Conservation (phyloP, 179 eudicot genomes). For the Drosera spatulata region DNA sequence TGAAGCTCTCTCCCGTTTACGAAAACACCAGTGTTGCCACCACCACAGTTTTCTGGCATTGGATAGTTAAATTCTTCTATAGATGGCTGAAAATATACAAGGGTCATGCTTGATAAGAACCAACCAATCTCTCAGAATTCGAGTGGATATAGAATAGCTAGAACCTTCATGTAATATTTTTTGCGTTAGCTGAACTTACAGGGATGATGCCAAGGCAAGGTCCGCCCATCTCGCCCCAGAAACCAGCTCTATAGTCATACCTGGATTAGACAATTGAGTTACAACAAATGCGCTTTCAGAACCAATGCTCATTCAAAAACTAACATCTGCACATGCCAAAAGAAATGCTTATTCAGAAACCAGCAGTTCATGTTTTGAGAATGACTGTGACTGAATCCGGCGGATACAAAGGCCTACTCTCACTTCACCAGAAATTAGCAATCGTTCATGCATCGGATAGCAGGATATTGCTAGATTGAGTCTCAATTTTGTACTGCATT, state of each 20-base stretch:
- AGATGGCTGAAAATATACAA: slow-evolving; percentile 52
- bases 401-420: too few species aligned
- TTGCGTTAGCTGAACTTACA: slow-evolving; percentile 34
- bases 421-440: too few species aligned
- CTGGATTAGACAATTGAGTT: slow-evolving; percentile 17
- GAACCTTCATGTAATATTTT: too few species aligned
- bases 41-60: slow-evolving; percentile 74
- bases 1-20: slow-evolving; percentile 96
- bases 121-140: too few species aligned
- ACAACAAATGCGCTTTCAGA: too few species aligned
- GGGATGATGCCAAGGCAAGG: slow-evolving; percentile 97
- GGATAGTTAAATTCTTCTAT: slow-evolving; percentile 83
- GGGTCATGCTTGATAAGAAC: background rate
- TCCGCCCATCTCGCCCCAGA: slow-evolving; percentile 94
- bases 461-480: too few species aligned
- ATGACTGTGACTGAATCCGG: too few species aligned
- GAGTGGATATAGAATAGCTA: too few species aligned
- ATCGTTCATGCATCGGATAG: too few species aligned
- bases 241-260: slow-evolving; percentile 94
- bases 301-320: slow-evolving; percentile 4
- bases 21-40: slow-evolving; percentile 62
- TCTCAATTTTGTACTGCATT: too few species aligned
- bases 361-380: too few species aligned
- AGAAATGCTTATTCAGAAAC: too few species aligned
- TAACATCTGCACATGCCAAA: background rate